phyloP scores from a whole-genome alignment of 306 rosid genomes.

The Castanopsis chinensis region DNA sequence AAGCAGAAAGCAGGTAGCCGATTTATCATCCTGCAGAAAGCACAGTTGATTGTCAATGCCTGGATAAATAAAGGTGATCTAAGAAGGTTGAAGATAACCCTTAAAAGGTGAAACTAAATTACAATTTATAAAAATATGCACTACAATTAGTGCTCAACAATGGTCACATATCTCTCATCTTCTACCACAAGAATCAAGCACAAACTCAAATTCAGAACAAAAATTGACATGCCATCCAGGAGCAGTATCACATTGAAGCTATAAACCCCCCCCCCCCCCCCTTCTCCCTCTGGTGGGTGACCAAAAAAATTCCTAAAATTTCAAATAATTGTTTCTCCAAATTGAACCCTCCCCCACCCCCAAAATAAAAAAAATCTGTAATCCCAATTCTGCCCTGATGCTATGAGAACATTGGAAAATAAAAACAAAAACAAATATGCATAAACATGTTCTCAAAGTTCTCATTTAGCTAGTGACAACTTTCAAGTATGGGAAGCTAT shows the following conservation, averaged over 20 bases:
- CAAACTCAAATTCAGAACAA: background rate
- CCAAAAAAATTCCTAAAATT: too few species aligned
- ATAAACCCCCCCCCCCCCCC: too few species aligned
- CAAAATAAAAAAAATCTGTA: too few species aligned
- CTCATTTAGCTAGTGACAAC: background rate
- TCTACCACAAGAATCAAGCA: background rate
- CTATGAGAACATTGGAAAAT: background rate
- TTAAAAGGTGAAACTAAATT: background rate
- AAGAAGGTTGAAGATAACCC: too few species aligned
- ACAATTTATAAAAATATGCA: background rate
- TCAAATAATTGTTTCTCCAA: too few species aligned
- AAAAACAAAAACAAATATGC: background rate
- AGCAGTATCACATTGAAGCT: too few species aligned
- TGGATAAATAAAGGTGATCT: background rate
- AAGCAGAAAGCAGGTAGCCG: slow-evolving; percentile 92
- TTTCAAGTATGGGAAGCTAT: background rate
- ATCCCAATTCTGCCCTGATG: background rate
- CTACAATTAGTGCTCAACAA: background rate
- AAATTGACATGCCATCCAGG: background rate
- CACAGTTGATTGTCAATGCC: slow-evolving; percentile 25
- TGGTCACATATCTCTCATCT: background rate
- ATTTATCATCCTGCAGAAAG: slow-evolving; percentile 77
- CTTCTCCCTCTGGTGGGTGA: too few species aligned
- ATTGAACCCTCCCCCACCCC: too few species aligned
- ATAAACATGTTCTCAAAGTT: background rate